Conservation (phyloP, 495 filamentous ascomycete genomes). For the Penicillium canariense region DNA sequence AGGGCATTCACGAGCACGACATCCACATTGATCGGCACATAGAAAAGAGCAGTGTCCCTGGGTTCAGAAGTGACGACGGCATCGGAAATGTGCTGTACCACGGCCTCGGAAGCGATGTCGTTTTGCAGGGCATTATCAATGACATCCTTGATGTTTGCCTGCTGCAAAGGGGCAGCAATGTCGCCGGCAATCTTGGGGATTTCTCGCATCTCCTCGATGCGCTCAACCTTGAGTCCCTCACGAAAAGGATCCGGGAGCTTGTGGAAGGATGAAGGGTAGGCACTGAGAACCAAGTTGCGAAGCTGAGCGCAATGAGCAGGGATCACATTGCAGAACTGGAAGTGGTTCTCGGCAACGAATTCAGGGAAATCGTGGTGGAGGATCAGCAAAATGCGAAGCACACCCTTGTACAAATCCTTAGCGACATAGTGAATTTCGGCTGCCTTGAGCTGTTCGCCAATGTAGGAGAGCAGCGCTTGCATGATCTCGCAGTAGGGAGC, state of each 20-base stretch:
- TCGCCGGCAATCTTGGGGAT: conserved; percentile 62
- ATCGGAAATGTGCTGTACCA: conserved; percentile 67
- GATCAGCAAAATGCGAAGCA: conserved; percentile 76
- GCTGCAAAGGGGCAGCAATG: conserved; percentile 53
- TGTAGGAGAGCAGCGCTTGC: conserved; percentile 67
- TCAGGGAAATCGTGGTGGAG: conserved; percentile 94
- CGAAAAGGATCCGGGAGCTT: conserved; percentile 82
- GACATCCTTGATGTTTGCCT: conserved; percentile 63
- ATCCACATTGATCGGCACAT: conserved; percentile 62
- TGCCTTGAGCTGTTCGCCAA: conserved; percentile 78
- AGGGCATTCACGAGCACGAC: conserved; percentile 73
- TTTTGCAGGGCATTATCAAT: conserved; percentile 64
- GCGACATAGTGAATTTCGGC: conserved; percentile 63
- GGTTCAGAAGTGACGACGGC: conserved; percentile 55
- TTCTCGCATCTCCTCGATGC: conserved; percentile 72
- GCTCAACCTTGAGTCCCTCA: conserved; percentile 75
- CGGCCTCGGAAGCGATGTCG: conserved; percentile 58
- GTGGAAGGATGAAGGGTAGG: conserved; percentile 70
- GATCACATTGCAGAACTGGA: conserved; percentile 79
- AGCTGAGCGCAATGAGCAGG: conserved; percentile 84
- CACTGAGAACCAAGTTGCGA: conserved; percentile 82
- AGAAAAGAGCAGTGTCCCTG: conserved; percentile 59
- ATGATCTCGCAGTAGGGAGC: conserved; percentile 70
- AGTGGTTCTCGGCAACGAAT: conserved; percentile 84
- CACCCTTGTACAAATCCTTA: conserved; percentile 81